Percentiles rank a stretch among this genome's conserved stretches.
These are phyloP conservation scores for Jackrogersella minutella DNA, from an alignment of 495 filamentous ascomycete genomes.

Conservation along the genomic window DNA sequence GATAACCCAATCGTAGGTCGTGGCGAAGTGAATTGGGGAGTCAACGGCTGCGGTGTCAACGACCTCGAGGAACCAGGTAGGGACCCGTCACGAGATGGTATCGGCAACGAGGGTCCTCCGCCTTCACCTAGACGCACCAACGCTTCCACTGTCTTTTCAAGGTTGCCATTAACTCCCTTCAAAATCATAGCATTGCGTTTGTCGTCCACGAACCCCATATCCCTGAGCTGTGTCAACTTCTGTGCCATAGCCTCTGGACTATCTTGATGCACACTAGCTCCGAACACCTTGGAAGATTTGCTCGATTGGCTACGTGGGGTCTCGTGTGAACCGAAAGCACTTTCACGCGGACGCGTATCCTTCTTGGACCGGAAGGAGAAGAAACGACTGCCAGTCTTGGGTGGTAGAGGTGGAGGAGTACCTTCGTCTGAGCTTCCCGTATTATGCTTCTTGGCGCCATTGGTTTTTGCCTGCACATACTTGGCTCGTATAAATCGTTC, in stretches of 20 bases:
- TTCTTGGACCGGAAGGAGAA: constrained; percentile 66
- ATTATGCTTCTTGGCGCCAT: constrained; percentile 49
- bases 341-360: constrained; percentile 49
- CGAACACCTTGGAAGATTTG: constrained; percentile 72
- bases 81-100: constrained; percentile 47
- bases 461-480: constrained; percentile 68
- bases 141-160: constrained; percentile 85
- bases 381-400: constrained; percentile 81
- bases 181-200: constrained; percentile 80
- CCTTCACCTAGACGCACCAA: constrained; percentile 79
- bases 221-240: constrained; percentile 78
- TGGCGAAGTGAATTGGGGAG: constrained; percentile 31
- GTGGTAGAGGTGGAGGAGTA: constrained; percentile 80
- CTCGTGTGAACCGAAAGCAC: constrained; percentile 21
- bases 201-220: constrained; percentile 94
- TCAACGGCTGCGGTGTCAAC: constrained; percentile 51
- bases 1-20: constrained; percentile 39
- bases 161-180: constrained; percentile 78
- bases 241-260: constrained; percentile 58
- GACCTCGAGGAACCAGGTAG: constrained; percentile 50
- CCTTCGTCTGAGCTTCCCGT: constrained; percentile 61
- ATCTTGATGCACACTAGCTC: constrained; percentile 64
- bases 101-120: constrained; percentile 52
- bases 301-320: constrained; percentile 45
- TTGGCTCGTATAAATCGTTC: constrained; percentile 94